Evolutionary conservation across 2,329 filamentous ascomycete species (phyloP), one percentile per base, ranked within the genome.

Genomic region (Dothideomycetidae sp.): DNA sequence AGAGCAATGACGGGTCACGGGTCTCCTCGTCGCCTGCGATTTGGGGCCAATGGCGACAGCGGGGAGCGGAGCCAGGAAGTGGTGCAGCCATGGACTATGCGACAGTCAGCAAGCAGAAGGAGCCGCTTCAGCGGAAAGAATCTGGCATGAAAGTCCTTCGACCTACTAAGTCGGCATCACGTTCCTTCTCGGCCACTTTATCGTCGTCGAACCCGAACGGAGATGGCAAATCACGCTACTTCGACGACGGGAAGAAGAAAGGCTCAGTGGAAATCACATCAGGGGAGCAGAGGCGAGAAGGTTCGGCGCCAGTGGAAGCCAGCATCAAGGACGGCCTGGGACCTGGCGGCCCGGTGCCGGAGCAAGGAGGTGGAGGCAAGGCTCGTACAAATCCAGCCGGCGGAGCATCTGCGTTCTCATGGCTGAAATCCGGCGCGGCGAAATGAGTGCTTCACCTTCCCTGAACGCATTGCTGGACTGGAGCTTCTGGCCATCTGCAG

Each of bases 71-170:
- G 19, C 21, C 21, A n/a, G 10, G 29, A 18, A 36, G 53, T 53
- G 37, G 58, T 53, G 49, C 30, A 47, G 33, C 46, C 4, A 51
- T 62, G 34, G 76, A 79, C 29, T 67, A 64, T 49, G 60, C 63
- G n/a, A 69, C 65, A 40, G 71, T 73, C 43, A 64, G 59, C 45
- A 67, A 67, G 37, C 56, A 72, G 46, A 50, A 62, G 10, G 77
- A 74, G 48, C 55, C 76, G 16, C 83, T 84, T 52, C 78, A 83
- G 53, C 78, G 48, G 66, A 77, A 46, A 60, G 74, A 52, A 66
- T 73, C 80, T 34, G 77, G 75, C 35, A 96, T 96, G 80, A 96
- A 93, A 63, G 79, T 94, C 2, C 66, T 96, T 36, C 84, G 85
- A 51, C 77, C 88, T 1, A 70, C 69, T 39, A 90, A 84, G 54